These are phyloP conservation scores for Aspergillus fructus DNA, from an alignment of 2,329 filamentous ascomycete genomes.

Conservation along the genomic window DNA sequence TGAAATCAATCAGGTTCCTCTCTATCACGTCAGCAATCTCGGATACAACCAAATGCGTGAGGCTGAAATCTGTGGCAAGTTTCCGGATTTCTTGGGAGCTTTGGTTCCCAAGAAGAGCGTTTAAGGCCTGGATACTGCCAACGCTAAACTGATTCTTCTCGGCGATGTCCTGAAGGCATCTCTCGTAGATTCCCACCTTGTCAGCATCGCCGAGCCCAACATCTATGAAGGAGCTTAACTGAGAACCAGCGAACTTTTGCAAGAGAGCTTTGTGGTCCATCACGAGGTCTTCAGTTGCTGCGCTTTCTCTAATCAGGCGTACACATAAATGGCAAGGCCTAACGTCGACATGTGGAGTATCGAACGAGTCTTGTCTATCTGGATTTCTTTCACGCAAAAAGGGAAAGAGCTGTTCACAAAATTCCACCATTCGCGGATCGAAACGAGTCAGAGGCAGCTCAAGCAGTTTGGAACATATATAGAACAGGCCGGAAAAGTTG, in stretches of 20 bases:
- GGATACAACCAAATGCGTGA: constrained; percentile 62
- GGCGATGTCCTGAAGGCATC: constrained; percentile 68
- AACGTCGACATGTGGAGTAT: constrained; percentile 33
- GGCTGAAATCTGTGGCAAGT: constrained; percentile 61
- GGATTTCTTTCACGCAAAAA: constrained; percentile 47
- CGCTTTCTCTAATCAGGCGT: constrained; percentile 70
- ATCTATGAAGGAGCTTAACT: constrained; percentile 61
- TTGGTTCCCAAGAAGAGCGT: constrained; percentile 42
- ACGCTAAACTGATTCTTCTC: constrained; percentile 63
- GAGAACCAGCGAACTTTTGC: constrained; percentile 62
- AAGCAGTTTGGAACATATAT: constrained; percentile 70
- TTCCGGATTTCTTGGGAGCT: constrained; percentile 53
- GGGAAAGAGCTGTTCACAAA: constrained; percentile 60
- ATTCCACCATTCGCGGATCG: constrained; percentile 60
- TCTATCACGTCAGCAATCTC: constrained; percentile 61
- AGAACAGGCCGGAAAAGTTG: constrained; percentile 51
- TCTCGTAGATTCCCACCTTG: constrained; percentile 62
- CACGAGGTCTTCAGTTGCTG: constrained; percentile 54
- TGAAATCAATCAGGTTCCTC: constrained; percentile 43
- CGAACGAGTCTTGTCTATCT: constrained; percentile 27
- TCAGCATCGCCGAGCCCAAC: constrained; percentile 56
- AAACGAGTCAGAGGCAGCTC: constrained; percentile 63
- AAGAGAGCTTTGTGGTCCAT: constrained; percentile 61
- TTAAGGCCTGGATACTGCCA: constrained; percentile 70
- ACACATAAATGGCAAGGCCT: constrained; percentile 59